These are phyloP conservation scores for Fusarium pininemorale DNA, from an alignment of 2,329 filamentous ascomycete genomes.

Conservation along the genomic window DNA sequence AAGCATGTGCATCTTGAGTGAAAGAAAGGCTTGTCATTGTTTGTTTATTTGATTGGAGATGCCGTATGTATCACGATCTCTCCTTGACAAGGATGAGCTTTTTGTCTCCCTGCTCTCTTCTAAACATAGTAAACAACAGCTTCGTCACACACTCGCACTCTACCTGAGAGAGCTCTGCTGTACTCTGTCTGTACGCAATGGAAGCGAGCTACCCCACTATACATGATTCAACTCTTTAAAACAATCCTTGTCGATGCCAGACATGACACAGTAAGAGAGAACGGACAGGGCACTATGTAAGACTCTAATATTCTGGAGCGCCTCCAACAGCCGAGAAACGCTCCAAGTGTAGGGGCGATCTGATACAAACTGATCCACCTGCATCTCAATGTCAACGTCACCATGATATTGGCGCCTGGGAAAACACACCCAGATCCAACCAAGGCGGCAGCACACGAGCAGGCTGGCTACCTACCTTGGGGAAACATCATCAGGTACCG, in stretches of 20 bases:
- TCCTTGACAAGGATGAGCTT: not conserved
- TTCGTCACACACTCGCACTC: slow-evolving; percentile 3
- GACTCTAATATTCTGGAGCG: not conserved
- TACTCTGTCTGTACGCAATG: not conserved
- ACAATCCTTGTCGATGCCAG: slow-evolving; percentile 3
- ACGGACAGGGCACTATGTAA: slow-evolving; percentile 16
- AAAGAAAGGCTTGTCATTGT: not conserved
- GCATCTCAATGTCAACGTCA: slow-evolving; percentile 12
- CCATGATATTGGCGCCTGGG: slow-evolving; percentile 4
- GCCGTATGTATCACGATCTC: not conserved
- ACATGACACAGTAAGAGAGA: slow-evolving; percentile 6
- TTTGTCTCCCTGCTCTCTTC: not conserved
- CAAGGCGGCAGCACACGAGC: not conserved
- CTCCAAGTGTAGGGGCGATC: not conserved
- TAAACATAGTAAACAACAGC: slow-evolving; percentile 18
- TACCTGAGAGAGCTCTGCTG: slow-evolving; percentile 6
- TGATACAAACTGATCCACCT: not conserved
- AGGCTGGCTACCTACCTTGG: not conserved
- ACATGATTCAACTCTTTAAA: not conserved
- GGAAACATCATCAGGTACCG: not conserved
- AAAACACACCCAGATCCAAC: slow-evolving; percentile 2
- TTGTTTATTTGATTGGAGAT: not conserved
- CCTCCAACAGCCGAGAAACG: not conserved
- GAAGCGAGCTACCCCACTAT: slow-evolving; percentile 13
- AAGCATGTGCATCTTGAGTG: not conserved